phyloP scores from a whole-genome alignment of 371 early-diverging fungal genomes.

The Haplosporangium sp. region DNA sequence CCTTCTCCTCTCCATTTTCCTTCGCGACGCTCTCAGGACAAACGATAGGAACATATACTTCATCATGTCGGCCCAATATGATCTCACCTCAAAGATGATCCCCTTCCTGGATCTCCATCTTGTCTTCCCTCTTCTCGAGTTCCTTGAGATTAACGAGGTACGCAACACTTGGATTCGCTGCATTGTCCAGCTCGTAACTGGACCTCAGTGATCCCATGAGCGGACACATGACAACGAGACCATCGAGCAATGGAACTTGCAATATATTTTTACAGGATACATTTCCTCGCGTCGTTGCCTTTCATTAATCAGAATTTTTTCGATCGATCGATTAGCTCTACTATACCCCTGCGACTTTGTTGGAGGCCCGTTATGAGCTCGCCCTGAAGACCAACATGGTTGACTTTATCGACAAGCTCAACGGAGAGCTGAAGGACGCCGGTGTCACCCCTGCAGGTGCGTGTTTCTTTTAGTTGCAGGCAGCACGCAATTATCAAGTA shows the following conservation, averaged over 20 bases:
- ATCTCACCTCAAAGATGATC: conserved; percentile 87
- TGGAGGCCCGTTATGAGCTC: conserved; percentile 90
- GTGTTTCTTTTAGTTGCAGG: background rate
- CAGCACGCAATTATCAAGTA: background rate
- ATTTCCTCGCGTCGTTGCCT: background rate
- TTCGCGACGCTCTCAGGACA: conserved; percentile 4
- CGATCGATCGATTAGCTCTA: conserved; percentile 68
- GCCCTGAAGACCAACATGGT: conserved; percentile 92
- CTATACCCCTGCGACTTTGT: conserved; percentile 57
- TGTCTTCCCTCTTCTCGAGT: conserved; percentile 89
- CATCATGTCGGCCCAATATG: conserved; percentile 76
- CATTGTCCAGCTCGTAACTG: too few species aligned
- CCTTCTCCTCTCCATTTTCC: background rate
- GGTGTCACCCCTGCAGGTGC: conserved; percentile 75
- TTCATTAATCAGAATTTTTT: background rate
- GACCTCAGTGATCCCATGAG: too few species aligned
- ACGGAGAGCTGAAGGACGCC: conserved; percentile 79
- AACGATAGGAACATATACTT: conserved; percentile 1
- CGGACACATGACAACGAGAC: too few species aligned
- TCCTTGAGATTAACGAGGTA: conserved; percentile 83
- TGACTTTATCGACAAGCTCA: conserved; percentile 85
- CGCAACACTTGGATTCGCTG: background rate
- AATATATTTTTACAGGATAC: background rate
- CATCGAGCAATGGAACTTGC: too few species aligned
- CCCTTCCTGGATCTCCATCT: conserved; percentile 93